A percentile compares a stretch with the other conserved stretches of the same genome.
phyloP scores from a whole-genome alignment of 805 yeast genomes.

The Saturnispora kantuleensis region DNA sequence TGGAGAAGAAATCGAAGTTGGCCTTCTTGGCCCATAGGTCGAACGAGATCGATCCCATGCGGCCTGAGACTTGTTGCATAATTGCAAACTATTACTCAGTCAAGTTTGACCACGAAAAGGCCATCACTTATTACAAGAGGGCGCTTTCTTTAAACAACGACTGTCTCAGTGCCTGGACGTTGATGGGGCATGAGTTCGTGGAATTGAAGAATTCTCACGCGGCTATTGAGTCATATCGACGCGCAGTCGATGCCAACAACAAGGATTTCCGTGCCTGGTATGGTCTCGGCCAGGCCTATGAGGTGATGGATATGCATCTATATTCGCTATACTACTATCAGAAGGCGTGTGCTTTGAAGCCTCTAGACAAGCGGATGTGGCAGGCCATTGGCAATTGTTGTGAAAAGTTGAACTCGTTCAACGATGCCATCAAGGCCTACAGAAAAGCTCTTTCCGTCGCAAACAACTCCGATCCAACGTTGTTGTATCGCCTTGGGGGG shows the following conservation, averaged over 20 bases:
- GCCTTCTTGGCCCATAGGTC: slow-evolving; percentile 83
- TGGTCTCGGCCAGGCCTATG: slow-evolving; percentile 97
- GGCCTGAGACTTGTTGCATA: slow-evolving; percentile 93
- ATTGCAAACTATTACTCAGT: slow-evolving; percentile 89
- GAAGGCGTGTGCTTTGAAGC: slow-evolving; percentile 78
- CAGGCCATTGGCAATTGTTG: slow-evolving; percentile 86
- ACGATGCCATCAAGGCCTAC: slow-evolving; percentile 73
- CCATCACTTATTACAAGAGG: slow-evolving; percentile 84
- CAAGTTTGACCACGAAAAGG: slow-evolving; percentile 88
- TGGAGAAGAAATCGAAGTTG: slow-evolving; percentile 78
- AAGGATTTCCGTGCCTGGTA: slow-evolving; percentile 97
- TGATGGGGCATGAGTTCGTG: slow-evolving; percentile 98
- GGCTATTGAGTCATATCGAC: slow-evolving; percentile 87
- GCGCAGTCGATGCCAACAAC: slow-evolving; percentile 84
- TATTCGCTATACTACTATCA: slow-evolving; percentile 91
- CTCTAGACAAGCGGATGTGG: slow-evolving; percentile 92
- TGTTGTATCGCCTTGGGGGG: slow-evolving; percentile 58
- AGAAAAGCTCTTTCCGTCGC: slow-evolving; percentile 59
- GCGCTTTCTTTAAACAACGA: slow-evolving; percentile 74
- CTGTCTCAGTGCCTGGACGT: slow-evolving; percentile 89
- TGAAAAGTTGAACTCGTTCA: slow-evolving; percentile 60
- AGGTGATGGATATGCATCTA: slow-evolving; percentile 88
- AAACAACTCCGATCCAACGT: slow-evolving; percentile 40
- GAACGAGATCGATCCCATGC: slow-evolving; percentile 67
- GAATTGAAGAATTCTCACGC: slow-evolving; percentile 95